Percentiles rank a stretch among this genome's conserved stretches.
phyloP scores from a whole-genome alignment of 2,329 filamentous ascomycete genomes.

The Coleophoma crateriformis region DNA sequence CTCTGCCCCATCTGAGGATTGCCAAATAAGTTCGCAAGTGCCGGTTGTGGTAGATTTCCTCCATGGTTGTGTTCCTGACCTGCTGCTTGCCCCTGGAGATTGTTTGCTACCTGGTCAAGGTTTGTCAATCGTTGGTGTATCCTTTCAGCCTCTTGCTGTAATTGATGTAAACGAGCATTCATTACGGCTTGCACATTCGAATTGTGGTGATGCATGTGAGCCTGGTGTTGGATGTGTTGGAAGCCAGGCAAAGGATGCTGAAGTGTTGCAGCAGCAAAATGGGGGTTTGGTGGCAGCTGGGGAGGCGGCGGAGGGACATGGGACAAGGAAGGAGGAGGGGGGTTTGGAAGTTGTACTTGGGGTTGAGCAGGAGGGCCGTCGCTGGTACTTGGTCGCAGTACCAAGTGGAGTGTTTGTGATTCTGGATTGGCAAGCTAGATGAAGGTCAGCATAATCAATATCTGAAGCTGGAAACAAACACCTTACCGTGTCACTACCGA shows the following conservation, averaged over 20 bases:
- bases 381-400: slow-evolving; percentile 35
- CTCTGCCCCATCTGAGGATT: background rate
- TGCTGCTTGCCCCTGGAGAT: background rate
- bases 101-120: background rate
- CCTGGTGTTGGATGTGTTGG: slow-evolving; percentile 19
- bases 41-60: background rate
- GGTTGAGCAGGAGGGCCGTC: slow-evolving; percentile 6
- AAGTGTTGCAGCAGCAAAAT: slow-evolving; percentile 5
- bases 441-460: slow-evolving; percentile 1
- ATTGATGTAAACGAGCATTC: background rate
- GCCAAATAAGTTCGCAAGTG: background rate
- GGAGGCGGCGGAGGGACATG: slow-evolving; percentile 5
- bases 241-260: slow-evolving; percentile 18
- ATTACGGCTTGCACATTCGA: background rate
- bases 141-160: background rate
- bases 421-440: slow-evolving; percentile 37
- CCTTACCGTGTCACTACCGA: slow-evolving; percentile 42
- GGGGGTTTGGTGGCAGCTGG: background rate
- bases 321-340: background rate
- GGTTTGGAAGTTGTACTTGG: background rate
- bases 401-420: slow-evolving; percentile 48
- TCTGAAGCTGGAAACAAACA: slow-evolving; percentile 2
- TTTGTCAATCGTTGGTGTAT: background rate
- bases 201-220: slow-evolving; percentile 10
- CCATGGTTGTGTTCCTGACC: background rate